Evolutionary conservation across 2,329 filamentous ascomycete species (phyloP), one percentile per base, ranked within the genome.

Genomic region (Cryphonectria carpinicola): DNA sequence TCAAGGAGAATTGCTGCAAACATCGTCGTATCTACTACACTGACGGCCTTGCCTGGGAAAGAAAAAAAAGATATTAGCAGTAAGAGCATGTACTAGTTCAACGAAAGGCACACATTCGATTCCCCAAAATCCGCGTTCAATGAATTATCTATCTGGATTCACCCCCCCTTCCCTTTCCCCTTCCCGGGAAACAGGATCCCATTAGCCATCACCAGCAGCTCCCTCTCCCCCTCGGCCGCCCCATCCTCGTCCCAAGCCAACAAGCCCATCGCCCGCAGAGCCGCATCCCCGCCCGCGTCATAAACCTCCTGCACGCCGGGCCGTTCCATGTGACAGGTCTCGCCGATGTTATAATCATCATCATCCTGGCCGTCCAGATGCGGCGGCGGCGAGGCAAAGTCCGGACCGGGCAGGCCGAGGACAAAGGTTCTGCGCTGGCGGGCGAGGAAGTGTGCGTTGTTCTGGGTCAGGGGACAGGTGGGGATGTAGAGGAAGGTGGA

Each of bases 381-480:
- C 10, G 54, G 39, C 32, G 54, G 32, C 32, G 32, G 35, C 5
- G 28, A 39, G 0, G 76, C 78, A 68, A 84, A 84, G 56, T 84
- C 82, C 1, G 81, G 80, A 5, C 79, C 78, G n/a, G 81, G 80
- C 61, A 79, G 77, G n/a, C 82, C 82, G 14, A 79, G 77, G 1
- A 84, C 73, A 60, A 84, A 84, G 0, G 81, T 77, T 66, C 82
- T 82, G 58, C 82, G 79, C 74, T 84, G 82, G 49, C 80, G 80
- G 28, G 78, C 78, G 46, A 83, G 80, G 74, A 82, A 84, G 17
- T 82, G 78, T 1, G 81, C 81, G 73, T 83, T 84, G 39, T 79
- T 80, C 68, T 82, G 81, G 7, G 82, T 84, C 8, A 83, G 75
- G 0, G 82, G 82, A 49, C 80, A 82, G 35, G 79, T 80, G 3